These are phyloP conservation scores for Penstemon davidsonii DNA, from an alignment of 257 asterid genomes.

Conservation along the genomic window DNA sequence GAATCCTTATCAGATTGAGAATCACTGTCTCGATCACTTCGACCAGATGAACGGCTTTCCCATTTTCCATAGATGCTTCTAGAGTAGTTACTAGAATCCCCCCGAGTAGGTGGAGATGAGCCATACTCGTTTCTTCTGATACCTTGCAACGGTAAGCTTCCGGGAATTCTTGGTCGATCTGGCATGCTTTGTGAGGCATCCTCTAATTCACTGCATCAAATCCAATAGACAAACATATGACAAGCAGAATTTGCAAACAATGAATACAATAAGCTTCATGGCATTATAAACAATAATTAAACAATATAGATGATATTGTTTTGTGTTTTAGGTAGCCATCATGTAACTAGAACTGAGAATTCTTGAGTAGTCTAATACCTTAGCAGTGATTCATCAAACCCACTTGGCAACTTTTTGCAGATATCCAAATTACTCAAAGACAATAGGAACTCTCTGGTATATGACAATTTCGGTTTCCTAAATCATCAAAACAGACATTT, in stretches of 20 bases:
- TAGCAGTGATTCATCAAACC: conserved; percentile 48
- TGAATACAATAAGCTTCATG: conserved; percentile 10
- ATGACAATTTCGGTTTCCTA: conserved; percentile 62
- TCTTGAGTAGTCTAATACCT: conserved; percentile 44
- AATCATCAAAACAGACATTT: conserved; percentile 31
- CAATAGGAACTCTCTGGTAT: conserved; percentile 69
- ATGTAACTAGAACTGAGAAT: neutral
- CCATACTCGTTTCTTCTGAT: conserved; percentile 60
- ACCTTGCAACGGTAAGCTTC: conserved; percentile 49
- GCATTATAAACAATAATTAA: neutral
- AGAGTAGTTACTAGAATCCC: conserved; percentile 49
- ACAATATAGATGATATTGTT: neutral
- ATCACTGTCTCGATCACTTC: conserved; percentile 75
- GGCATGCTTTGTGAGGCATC: conserved; percentile 49
- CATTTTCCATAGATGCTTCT: conserved; percentile 68
- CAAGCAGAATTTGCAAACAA: conserved; percentile 19
- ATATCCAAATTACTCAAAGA: conserved; percentile 60
- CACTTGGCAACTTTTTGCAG: conserved; percentile 77
- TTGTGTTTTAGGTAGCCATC: conserved; percentile 9
- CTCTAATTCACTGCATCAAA: conserved; percentile 61
- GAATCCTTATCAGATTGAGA: conserved; percentile 79
- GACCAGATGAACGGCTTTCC: conserved; percentile 69
- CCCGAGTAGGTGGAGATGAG: conserved; percentile 81
- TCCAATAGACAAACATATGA: conserved; percentile 30
- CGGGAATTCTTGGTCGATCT: conserved; percentile 62